Evolutionary conservation across 2,329 filamentous ascomycete genomes (phyloP).

Genomic region (Nothophaeocryptopus gaeumannii): DNA sequence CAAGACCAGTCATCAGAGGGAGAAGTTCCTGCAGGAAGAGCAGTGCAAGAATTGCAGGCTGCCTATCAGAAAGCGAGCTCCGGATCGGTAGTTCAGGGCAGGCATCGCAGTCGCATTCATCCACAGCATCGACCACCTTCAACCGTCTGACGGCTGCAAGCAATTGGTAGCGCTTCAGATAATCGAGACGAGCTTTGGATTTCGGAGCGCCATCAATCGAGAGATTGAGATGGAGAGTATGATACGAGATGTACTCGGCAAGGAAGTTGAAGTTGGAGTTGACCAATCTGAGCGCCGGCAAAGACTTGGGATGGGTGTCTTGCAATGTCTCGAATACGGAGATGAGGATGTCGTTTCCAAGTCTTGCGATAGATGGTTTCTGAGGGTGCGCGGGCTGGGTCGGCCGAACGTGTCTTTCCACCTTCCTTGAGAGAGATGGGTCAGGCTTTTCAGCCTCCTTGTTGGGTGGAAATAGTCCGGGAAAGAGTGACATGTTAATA

Average conservation of each 20-base stretch:
- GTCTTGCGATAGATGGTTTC: neutral
- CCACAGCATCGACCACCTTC: neutral
- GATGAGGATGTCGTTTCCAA: neutral
- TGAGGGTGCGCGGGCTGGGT: too few relatives aligned
- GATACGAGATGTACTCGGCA: neutral
- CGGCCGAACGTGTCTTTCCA: too few relatives aligned
- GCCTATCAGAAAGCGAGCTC: too few relatives aligned
- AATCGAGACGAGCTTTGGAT: neutral
- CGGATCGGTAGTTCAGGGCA: too few relatives aligned
- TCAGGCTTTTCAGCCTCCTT: too few relatives aligned
- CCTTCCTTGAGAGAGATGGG: too few relatives aligned
- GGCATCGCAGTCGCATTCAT: neutral
- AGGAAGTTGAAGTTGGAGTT: neutral
- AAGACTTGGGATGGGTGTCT: neutral
- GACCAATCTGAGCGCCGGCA: neutral
- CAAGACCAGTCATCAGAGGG: too few relatives aligned
- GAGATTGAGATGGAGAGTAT: neutral
- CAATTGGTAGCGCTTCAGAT: neutral
- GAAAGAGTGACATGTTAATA: too few relatives aligned
- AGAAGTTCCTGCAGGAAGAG: too few relatives aligned
- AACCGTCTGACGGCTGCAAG: neutral
- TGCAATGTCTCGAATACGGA: neutral
- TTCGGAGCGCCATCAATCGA: neutral
- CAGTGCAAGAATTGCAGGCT: too few relatives aligned
- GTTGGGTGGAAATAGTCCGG: too few relatives aligned